phyloP scores from a whole-genome alignment of 2,329 filamentous ascomycete genomes.

The Colletotrichum tabaci region DNA sequence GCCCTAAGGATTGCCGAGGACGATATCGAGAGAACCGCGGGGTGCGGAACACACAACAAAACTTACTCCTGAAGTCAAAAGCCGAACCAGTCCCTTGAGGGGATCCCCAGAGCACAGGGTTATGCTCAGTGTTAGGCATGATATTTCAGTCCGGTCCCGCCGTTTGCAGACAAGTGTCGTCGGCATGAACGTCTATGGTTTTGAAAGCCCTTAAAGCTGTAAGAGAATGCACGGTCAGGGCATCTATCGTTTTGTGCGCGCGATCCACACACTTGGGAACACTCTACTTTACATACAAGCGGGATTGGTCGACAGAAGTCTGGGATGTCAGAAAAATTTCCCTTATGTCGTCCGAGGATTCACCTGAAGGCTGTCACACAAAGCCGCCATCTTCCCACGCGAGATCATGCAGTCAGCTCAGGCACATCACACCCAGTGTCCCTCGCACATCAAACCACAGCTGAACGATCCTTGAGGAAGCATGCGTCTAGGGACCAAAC shows the following conservation, averaged over 20 bases:
- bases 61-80: slow-evolving; percentile 42
- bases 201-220: background rate
- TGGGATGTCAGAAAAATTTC: background rate
- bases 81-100: slow-evolving; percentile 34
- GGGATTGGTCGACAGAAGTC: too few species aligned
- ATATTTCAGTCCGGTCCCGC: background rate
- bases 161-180: background rate
- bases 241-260: background rate
- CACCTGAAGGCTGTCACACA: background rate
- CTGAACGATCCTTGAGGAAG: slow-evolving; percentile 15
- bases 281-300: background rate
- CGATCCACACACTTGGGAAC: too few species aligned
- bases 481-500: background rate
- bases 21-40: background rate
- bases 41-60: background rate
- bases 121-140: slow-evolving; percentile 15
- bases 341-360: background rate
- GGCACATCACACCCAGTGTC: background rate
- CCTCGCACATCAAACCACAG: background rate
- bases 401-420: slow-evolving; percentile 5
- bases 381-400: background rate
- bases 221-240: background rate
- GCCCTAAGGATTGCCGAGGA: background rate
- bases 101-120: slow-evolving; percentile 37
- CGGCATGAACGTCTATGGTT: too few species aligned